Evolutionary conservation across 208 protist species (phyloP), one percentile per base, ranked within the genome.

Genomic region (Leptomonas pyrrhocoris): DNA sequence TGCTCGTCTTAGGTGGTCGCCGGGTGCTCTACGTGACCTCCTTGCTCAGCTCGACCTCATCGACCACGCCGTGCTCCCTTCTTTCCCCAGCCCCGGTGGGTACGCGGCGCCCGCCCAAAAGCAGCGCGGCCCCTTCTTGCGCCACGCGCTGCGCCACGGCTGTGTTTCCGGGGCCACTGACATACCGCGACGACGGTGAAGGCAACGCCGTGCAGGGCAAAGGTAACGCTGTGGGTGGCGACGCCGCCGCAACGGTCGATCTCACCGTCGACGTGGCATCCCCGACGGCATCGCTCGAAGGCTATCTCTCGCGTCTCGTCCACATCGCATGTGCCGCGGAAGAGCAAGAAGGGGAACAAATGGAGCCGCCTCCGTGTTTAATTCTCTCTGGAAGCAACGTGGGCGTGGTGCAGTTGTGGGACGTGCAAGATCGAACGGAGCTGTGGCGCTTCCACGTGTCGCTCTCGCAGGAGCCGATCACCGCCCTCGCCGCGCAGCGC

Each of bases 361-460:
- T 38, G 34, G 34, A 23, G 57, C 27, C 27, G 59, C 43, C 28
- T 2, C 60, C 68, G 30, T 65, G 70, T 23, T 31, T 75, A 2
- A 56, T 93, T 67, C 58, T 89, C 42, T 90, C 81, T 46, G 89
- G 80, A 9, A 93, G 82, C 57, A 88, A 90, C 73, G 83, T 90
- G 45, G 92, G 92, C 1, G 51, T 93, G 6, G 28, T 96, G 45
- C 92, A 96, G 79, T 77, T 96, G 64, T 96, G 92, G 92, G 86
- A 94, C 54, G 49, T 85, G 21, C 73, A 77, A 16, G 80, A 72
- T 18, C 57, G 69, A 49, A 69, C 62, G 16, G 91, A 96, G 74
- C 62, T 92, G 45, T 73, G 89, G 74, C 86, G 88, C 25, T 93
- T 84, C 66, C 73, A 80, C 34, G 83, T 73, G 21, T 91, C 89